Percentiles rank a stretch among this genome's conserved stretches.
phyloP scores from a whole-genome alignment of 345 rosid species.

The Eucalyptus marginata region DNA sequence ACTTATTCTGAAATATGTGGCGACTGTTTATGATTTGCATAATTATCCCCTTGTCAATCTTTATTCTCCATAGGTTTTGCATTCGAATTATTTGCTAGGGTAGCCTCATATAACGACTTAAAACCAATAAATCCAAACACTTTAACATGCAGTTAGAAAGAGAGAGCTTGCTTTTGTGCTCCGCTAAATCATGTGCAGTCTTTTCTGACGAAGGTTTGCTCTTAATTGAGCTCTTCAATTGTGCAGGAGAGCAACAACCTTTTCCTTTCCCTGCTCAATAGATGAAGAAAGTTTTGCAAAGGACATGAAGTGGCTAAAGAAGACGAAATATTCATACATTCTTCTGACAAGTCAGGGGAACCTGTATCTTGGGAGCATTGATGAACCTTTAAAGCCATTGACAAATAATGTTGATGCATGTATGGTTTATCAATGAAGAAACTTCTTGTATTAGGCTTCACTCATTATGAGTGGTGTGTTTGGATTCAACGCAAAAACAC shows the following conservation, averaged over 20 bases:
- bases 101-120: too few relatives aligned
- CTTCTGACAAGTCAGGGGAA: conserved; percentile 43
- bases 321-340: conserved; percentile 33
- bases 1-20: not conserved
- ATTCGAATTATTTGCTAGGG: too few relatives aligned
- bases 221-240: not conserved
- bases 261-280: conserved; percentile 29
- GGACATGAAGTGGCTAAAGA: conserved; percentile 63
- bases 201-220: not conserved
- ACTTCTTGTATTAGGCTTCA: not conserved
- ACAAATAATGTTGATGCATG: conserved; percentile 73
- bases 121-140: too few relatives aligned
- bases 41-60: not conserved
- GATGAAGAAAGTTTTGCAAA: conserved; percentile 36
- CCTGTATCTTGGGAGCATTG: conserved; percentile 45
- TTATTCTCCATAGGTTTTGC: too few relatives aligned
- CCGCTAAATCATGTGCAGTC: too few relatives aligned
- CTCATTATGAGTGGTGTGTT: not conserved
- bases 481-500: too few relatives aligned
- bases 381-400: conserved; percentile 25
- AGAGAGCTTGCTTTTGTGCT: too few relatives aligned
- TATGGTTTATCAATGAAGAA: conserved; percentile 1
- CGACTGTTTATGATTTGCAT: not conserved
- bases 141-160: too few relatives aligned
- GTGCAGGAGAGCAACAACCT: conserved; percentile 37